Evolutionary conservation across 2,329 filamentous ascomycete species (phyloP).

Genomic region (Trichoderma asperellum): DNA sequence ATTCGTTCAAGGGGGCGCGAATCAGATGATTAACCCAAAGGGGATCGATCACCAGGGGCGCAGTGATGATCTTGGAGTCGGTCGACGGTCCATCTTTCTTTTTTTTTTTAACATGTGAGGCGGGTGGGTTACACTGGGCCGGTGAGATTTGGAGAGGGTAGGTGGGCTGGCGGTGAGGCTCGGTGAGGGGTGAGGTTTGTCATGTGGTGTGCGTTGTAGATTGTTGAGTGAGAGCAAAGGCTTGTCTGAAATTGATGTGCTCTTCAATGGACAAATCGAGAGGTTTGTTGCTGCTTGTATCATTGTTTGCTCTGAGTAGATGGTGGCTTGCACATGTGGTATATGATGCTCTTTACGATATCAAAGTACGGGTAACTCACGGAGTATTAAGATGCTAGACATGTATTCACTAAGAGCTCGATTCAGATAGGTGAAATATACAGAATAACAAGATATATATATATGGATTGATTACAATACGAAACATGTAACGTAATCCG

Average conservation of each 20-base stretch:
- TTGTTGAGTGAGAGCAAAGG: not conserved
- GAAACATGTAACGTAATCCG: not conserved
- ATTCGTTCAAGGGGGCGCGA: constrained; percentile 6
- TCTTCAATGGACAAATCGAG: not conserved
- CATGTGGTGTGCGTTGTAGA: not conserved
- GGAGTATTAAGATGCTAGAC: too few relatives aligned
- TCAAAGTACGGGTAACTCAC: too few relatives aligned
- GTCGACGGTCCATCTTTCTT: not conserved
- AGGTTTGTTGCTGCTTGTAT: not conserved
- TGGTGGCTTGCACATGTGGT: too few relatives aligned
- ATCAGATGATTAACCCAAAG: not conserved
- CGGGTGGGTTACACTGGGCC: constrained; percentile 9
- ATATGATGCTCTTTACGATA: too few relatives aligned
- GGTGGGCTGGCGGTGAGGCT: constrained; percentile 11
- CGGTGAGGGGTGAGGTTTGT: not conserved
- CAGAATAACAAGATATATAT: too few relatives aligned
- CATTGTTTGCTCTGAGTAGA: too few relatives aligned
- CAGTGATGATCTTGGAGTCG: constrained; percentile 6
- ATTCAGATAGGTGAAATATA: too few relatives aligned
- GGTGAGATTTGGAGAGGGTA: not conserved
- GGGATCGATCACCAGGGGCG: constrained; percentile 28
- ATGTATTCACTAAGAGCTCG: too few relatives aligned
- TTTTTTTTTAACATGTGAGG: not conserved
- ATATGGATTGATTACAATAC: too few relatives aligned
- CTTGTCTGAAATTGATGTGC: not conserved